phyloP scores from a whole-genome alignment of 2,329 filamentous ascomycete species.

The Penicillium sp. region DNA sequence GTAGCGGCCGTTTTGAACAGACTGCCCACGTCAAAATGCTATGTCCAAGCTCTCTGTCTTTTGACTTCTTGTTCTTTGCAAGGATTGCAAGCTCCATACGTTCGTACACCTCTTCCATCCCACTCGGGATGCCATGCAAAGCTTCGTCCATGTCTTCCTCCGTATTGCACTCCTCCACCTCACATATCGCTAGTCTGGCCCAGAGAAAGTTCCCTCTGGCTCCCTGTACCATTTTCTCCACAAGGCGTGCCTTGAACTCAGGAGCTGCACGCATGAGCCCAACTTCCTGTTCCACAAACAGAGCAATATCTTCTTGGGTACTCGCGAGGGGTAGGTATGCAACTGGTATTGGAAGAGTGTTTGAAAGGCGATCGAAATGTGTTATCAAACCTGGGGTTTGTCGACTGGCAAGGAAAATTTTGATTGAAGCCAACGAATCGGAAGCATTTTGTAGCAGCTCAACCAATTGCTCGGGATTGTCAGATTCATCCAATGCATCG shows the following conservation, averaged over 20 bases:
- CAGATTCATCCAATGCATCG: conserved; percentile 29
- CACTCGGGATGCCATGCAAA: neutral
- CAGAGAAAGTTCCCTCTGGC: neutral
- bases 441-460: neutral
- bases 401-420: conserved; percentile 27
- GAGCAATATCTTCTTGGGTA: neutral
- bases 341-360: neutral
- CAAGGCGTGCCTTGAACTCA: neutral
- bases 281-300: neutral
- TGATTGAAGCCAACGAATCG: conserved; percentile 12
- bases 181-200: neutral
- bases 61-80: neutral
- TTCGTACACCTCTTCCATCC: neutral
- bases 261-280: neutral
- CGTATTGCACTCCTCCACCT: neutral
- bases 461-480: neutral
- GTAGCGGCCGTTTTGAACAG: neutral
- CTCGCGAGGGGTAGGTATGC: neutral
- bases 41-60: neutral
- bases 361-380: neutral
- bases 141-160: neutral
- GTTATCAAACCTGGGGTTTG: neutral
- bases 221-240: neutral
- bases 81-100: neutral
- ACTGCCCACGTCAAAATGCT: neutral